Evolutionary conservation across 495 filamentous ascomycete genomes (phyloP), one percentile per base, ranked within the genome.

Genomic region (Bacidia gigantensis): DNA sequence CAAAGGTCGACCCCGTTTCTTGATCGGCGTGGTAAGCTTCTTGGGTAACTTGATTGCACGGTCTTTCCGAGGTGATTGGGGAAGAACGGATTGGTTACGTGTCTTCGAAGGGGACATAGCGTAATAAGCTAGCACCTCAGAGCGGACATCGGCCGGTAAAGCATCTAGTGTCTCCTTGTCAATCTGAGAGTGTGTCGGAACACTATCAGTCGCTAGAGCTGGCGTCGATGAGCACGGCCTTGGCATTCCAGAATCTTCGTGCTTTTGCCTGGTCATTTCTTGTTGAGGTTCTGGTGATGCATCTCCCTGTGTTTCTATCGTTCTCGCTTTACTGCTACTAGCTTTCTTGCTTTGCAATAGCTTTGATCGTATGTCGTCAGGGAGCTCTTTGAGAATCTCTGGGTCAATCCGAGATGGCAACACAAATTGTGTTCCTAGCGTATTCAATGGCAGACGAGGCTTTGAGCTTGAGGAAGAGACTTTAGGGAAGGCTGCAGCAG

Each of bases 401-500:
- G 81, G 83, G 60, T 96, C 89, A 10, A 84, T 69, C 56, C 89
- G 82, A 3, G 80, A 80, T 2, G 89, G 89, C 59, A 96, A 66
- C 54, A 95, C 78, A 63, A 95, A 95, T 62, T 96, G 89, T 10
- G 87, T 90, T 0, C 89, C 89, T 2, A 75, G 65, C 0, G 83
- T 79, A 59, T 96, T 94, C 14, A 94, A 67, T 2, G 82, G 78
- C 46, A 78, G 83, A 25, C 72, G 72, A 54, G 76, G 69, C 57
- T 78, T 77, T 25, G 62, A 65, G 55, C 84, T 81, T 29, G 71
- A 69, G 11, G 72, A 74, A 12, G 38, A 35, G 18, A 74, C 72
- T 58, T 60, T 71, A 10, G 76, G 64, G 49, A 79, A 67, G 25
- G 73, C 71, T 12, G 76, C 71, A n/a, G 71, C 72, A 18, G 67